Evolutionary conservation across 2,329 filamentous ascomycete genomes (phyloP), one percentile per base, ranked within the genome.

Genomic region (Trichoderma breve): DNA sequence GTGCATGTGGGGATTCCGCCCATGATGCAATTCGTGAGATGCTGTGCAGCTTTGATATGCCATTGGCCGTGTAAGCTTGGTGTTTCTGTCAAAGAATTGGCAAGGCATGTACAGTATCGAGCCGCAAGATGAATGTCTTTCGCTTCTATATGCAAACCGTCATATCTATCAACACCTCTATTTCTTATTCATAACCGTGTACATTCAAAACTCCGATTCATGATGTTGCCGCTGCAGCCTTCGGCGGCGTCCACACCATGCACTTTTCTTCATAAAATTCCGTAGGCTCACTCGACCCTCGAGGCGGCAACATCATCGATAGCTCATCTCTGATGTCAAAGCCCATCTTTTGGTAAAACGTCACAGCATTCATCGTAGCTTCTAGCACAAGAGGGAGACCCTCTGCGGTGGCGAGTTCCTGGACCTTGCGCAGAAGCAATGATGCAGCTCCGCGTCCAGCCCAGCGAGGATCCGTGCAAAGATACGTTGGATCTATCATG

Each of bases 271-370:
- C 78, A 77, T 83, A 79, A 74, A 79, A 70, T 73, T 77, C 78
- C 70, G 76, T 79, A 58, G 77, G 78, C 75, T 76, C 73, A 58
- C 72, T 77, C 69, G 73, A 77, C 34, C 76, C 77, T 60, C 75
- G 74, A 43, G 70, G 72, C 21, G 82, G 81, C 26, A 84, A 77
- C 63, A 72, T 75, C 80, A 84, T 80, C 26, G 79, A 76, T 28
- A 84, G 79, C 24, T 75, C 73, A 60, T 78, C 78, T 14, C 76
- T 68, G 4, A 73, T 73, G 43, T 75, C 74, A 65, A 84, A 84
- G 7, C 82, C 82, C 39, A 83, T 74, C 73, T 73, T 80, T 70
- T 80, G 74, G 57, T 84, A 84, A 72, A 84, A 79, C 1, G 75
- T 73, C 6, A 83, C 78, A 1, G 82, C 82, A 21, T 80, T 78